phyloP scores from a whole-genome alignment of 108 stramenopile genomes.

The Cyclotella choctawhatcheeana region DNA sequence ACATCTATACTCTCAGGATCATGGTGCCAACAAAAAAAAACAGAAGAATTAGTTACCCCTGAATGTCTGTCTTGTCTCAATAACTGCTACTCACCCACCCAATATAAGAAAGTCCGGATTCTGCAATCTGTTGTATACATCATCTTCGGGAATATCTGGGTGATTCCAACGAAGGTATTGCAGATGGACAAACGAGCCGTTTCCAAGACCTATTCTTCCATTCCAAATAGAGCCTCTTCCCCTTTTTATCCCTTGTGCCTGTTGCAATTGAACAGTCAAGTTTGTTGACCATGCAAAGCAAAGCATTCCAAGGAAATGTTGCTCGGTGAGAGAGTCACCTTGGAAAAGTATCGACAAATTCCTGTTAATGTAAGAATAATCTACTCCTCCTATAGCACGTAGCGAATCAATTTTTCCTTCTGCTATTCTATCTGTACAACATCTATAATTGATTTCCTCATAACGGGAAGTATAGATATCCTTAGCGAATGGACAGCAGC shows the following conservation, averaged over 20 bases:
- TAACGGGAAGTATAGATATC: not conserved
- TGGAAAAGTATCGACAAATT: not conserved
- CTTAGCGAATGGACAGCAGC: not conserved
- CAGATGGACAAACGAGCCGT: not conserved
- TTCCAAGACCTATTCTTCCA: not conserved
- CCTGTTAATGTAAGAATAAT: not conserved
- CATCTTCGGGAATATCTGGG: not conserved
- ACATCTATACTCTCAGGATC: too few relatives aligned
- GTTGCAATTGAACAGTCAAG: not conserved
- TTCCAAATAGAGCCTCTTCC: not conserved
- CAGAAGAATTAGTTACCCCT: too few relatives aligned
- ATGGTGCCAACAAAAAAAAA: not conserved
- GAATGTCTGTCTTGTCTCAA: too few relatives aligned
- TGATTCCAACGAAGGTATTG: not conserved
- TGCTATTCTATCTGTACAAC: not conserved
- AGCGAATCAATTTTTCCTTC: not conserved
- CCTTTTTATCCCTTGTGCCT: not conserved
- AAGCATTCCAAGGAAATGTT: not conserved
- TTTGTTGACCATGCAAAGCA: not conserved
- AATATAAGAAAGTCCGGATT: not conserved
- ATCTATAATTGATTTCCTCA: not conserved
- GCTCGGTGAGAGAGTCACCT: not conserved
- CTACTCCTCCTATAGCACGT: not conserved
- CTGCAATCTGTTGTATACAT: not conserved
- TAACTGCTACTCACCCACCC: too few relatives aligned